Conservation (phyloP, 495 filamentous ascomycete genomes). For the Xylaria longipes region DNA sequence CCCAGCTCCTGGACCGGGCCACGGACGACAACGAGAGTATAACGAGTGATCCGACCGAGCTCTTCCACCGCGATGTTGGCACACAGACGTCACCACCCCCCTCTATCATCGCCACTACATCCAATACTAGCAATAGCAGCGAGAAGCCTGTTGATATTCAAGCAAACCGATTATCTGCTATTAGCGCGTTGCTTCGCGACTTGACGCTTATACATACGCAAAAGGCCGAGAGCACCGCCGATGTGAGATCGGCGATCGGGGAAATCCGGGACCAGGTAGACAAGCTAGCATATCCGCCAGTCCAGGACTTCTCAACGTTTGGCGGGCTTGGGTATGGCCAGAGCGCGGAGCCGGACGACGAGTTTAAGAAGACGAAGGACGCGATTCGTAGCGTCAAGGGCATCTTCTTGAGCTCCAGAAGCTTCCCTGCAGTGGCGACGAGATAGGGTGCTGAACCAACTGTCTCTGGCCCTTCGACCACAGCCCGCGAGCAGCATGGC, state of each 20-base stretch:
- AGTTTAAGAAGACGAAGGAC: conserved; percentile 75
- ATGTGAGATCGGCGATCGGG: conserved; percentile 52
- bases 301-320: conserved; percentile 37
- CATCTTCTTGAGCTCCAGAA: conserved; percentile 79
- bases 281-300: conserved; percentile 45
- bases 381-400: conserved; percentile 95
- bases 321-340: conserved; percentile 48
- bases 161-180: conserved; percentile 37
- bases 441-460: conserved; percentile 32
- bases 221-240: conserved; percentile 44
- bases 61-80: conserved; percentile 89
- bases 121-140: conserved; percentile 35
- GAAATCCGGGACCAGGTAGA: conserved; percentile 56
- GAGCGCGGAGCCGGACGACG: conserved; percentile 70
- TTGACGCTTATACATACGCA: conserved; percentile 54
- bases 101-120: conserved; percentile 33
- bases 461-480: background rate
- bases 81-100: conserved; percentile 78
- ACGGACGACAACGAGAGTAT: conserved; percentile 48
- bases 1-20: conserved; percentile 21
- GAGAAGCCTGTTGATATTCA: conserved; percentile 51
- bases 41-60: conserved; percentile 73
- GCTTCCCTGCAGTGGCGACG: conserved; percentile 54
- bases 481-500: background rate
- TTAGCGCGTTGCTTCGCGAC: conserved; percentile 58